Evolutionary conservation across 2,329 filamentous ascomycete genomes (phyloP).

Genomic region (Colletotrichum incanum): DNA sequence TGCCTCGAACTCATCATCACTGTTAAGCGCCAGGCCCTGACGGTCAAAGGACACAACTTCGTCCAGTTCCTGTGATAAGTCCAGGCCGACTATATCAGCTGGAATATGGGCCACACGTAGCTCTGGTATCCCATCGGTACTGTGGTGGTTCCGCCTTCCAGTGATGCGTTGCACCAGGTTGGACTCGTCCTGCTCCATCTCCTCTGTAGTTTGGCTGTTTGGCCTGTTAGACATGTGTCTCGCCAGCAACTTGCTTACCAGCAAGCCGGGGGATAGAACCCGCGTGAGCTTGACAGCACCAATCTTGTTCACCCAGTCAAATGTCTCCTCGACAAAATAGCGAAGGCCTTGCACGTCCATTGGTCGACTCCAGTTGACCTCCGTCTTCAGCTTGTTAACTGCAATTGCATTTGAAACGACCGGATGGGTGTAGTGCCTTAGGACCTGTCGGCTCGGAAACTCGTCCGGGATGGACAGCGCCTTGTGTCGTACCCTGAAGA

Average conservation of each 20-base stretch:
- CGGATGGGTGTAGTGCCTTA: constrained; percentile 91
- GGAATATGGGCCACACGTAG: constrained; percentile 86
- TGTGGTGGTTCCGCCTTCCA: constrained; percentile 77
- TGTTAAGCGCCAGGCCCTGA: constrained; percentile 72
- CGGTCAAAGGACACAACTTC: constrained; percentile 68
- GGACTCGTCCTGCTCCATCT: constrained; percentile 61
- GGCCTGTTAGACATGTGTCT: constrained; percentile 50
- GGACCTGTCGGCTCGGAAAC: constrained; percentile 85
- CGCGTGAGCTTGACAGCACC: constrained; percentile 90
- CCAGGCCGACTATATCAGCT: constrained; percentile 81
- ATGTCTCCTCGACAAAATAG: constrained; percentile 82
- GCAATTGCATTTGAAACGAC: constrained; percentile 78
- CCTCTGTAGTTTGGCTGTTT: constrained; percentile 41
- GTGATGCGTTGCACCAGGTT: constrained; percentile 77
- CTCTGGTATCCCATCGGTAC: constrained; percentile 83
- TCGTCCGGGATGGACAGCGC: constrained; percentile 81
- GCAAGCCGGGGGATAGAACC: constrained; percentile 82
- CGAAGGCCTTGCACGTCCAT: constrained; percentile 79
- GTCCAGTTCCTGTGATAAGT: constrained; percentile 81
- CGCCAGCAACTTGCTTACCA: constrained; percentile 73
- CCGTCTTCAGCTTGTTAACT: constrained; percentile 67
- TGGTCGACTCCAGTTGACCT: constrained; percentile 73
- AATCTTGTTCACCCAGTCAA: constrained; percentile 86
- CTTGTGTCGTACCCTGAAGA: constrained; percentile 84
- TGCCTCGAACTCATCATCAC: constrained; percentile 75